Evolutionary conservation across 2,329 filamentous ascomycete genomes (phyloP).

Genomic region (Aspergillus sp.): DNA sequence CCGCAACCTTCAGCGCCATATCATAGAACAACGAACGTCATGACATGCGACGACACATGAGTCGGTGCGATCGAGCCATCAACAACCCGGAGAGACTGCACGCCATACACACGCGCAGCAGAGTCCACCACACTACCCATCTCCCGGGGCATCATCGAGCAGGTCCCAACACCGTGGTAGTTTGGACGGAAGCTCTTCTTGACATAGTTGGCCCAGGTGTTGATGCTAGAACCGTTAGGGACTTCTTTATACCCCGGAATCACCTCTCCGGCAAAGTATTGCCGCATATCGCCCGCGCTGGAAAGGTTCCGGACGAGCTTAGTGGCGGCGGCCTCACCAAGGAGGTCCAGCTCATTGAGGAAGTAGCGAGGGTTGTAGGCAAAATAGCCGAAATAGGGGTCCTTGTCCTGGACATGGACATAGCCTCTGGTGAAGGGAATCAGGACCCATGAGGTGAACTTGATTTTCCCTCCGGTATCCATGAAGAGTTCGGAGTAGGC

Average conservation of each 20-base stretch:
- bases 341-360: slow-evolving; percentile 18
- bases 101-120: slow-evolving; percentile 21
- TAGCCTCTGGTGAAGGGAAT: slow-evolving; percentile 22
- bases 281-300: slow-evolving; percentile 9
- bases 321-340: slow-evolving; percentile 17
- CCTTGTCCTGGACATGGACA: slow-evolving; percentile 12
- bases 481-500: slow-evolving; percentile 19
- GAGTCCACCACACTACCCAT: slow-evolving; percentile 25
- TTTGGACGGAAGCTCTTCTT: slow-evolving; percentile 18
- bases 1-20: slow-evolving; percentile 18
- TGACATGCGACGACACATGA: slow-evolving; percentile 22
- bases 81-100: slow-evolving; percentile 25
- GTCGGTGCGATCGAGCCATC: slow-evolving; percentile 29
- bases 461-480: slow-evolving; percentile 15
- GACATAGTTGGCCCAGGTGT: slow-evolving; percentile 16
- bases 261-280: slow-evolving; percentile 11
- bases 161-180: slow-evolving; percentile 23
- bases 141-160: slow-evolving; percentile 24
- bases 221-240: slow-evolving; percentile 10
- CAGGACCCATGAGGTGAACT: slow-evolving; percentile 20
- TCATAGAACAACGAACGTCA: slow-evolving; percentile 22
- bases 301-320: slow-evolving; percentile 17
- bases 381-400: slow-evolving; percentile 17
- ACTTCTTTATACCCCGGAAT: slow-evolving; percentile 8
- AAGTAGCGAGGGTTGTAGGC: slow-evolving; percentile 18